A percentile compares a stretch with the other conserved stretches of the same genome.
Conservation (phyloP, 306 rosid genomes). For the Rosa persica region DNA sequence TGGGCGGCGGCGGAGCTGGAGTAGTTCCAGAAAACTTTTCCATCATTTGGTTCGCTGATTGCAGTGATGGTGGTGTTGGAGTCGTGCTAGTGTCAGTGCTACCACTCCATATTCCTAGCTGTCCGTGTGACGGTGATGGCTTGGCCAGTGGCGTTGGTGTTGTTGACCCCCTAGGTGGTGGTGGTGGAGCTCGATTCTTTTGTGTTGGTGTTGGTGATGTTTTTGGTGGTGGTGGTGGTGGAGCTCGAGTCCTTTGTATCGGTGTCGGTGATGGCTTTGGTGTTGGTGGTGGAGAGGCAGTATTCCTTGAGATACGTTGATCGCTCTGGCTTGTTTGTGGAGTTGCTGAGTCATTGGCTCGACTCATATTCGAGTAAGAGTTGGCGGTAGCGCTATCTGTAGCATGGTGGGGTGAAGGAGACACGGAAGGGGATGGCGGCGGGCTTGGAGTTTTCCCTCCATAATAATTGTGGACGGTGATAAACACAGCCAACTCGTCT, state of each 20-base stretch:
- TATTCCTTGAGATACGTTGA: not conserved
- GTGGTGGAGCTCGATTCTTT: not conserved
- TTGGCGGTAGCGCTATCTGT: too few relatives aligned
- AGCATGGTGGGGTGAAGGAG: not conserved
- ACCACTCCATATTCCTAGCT: not conserved
- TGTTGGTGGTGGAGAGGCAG: not conserved
- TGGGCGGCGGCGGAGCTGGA: not conserved
- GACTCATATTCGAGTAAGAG: not conserved
- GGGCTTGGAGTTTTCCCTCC: conserved; percentile 7
- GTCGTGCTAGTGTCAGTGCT: not conserved
- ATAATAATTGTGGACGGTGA: not conserved
- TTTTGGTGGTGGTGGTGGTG: not conserved
- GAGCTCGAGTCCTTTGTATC: not conserved
- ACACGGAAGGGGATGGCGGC: conserved; percentile 2
- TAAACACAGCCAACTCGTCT: conserved; percentile 5
- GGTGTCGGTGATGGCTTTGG: not conserved
- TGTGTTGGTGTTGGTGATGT: not conserved
- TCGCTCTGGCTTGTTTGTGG: not conserved
- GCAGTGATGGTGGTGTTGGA: not conserved
- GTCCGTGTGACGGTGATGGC: not conserved
- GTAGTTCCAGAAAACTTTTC: not conserved
- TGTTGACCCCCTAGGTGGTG: not conserved
- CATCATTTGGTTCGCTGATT: not conserved
- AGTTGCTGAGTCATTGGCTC: not conserved
- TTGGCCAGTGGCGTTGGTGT: not conserved